Evolutionary conservation across 805 yeast species (phyloP), one percentile per base, ranked within the genome.

Genomic region (Wickerhamomyces mucosus): DNA sequence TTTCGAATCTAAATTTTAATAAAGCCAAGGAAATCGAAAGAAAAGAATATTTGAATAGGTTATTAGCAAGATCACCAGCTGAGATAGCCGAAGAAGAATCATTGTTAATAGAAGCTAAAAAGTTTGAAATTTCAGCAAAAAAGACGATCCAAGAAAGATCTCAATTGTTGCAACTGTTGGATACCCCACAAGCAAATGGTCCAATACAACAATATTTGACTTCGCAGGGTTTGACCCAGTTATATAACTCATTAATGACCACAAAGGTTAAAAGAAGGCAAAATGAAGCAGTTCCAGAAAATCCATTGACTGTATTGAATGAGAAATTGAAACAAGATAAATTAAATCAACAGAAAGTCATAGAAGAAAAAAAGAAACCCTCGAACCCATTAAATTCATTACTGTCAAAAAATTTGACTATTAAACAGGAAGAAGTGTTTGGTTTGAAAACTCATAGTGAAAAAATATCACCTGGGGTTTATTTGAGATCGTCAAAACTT

Each of bases 51-150:
- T 58, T 92, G 28, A 78, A 77, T 44, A 72, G 83, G 38, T 60
- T 92, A 23, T 63, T 89, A 26, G 75, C 75, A 22, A 64, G 99
- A 43, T 75, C 89, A 3, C 96, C 98, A 1, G 94, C 96, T 0
- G 98, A 92, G 52, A 83, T 92, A 27, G 97, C 97, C 1, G 98
- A 92, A 59, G 99, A 92, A 51, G 97, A 92, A 53, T 85, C 95
- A 0, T 63, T 92, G 30, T 83, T 92, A 9, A 77, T 89, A 19
- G 98, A 92, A 52, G 94, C 96, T 3, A 72, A 94, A 29, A 77
- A 89, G 41, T 83, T 92, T 40, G 97, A 92, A 50, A 71, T 85
- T 35, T 83, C 94, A 3, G 94, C 96, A 0, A 88, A 85, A 60
- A 81, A 83, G 53, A 81, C 89, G 65, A 66, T 86, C 32, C 60